Conservation (phyloP, 139 green algal species). For the Coelastrella sp. region DNA sequence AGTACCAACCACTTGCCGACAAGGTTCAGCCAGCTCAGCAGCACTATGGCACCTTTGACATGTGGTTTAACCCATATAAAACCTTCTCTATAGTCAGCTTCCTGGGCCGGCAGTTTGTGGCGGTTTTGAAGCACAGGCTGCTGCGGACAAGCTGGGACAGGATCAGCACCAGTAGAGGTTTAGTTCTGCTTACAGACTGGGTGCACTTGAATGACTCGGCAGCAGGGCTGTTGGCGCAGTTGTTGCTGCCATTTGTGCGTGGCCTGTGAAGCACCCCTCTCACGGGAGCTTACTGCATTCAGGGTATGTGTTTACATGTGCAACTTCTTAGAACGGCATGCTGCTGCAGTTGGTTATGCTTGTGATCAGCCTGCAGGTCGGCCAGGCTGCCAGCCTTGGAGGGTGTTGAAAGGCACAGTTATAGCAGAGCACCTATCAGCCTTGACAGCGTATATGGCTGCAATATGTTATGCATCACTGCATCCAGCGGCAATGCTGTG, state of each 20-base stretch:
- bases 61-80: background rate
- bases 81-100: background rate
- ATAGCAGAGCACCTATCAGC: no score
- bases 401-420: no score
- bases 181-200: slow-evolving; percentile 27
- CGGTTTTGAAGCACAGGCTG: background rate
- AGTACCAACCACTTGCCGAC: background rate
- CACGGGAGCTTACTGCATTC: background rate
- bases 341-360: no score
- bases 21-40: background rate
- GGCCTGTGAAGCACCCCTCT: background rate
- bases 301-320: no score
- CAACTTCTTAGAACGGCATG: no score
- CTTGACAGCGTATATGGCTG: no score
- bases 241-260: slow-evolving; percentile 2
- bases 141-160: background rate
- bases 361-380: no score
- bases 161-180: background rate
- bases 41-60: background rate
- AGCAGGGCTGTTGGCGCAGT: background rate
- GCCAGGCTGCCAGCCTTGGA: no score
- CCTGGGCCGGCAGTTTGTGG: background rate
- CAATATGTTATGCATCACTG: no score
- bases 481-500: no score
- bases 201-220: slow-evolving; percentile 39